Evolutionary conservation across 768 basidiomycete species (phyloP).

Genomic region (Boletus rubescentipes): DNA sequence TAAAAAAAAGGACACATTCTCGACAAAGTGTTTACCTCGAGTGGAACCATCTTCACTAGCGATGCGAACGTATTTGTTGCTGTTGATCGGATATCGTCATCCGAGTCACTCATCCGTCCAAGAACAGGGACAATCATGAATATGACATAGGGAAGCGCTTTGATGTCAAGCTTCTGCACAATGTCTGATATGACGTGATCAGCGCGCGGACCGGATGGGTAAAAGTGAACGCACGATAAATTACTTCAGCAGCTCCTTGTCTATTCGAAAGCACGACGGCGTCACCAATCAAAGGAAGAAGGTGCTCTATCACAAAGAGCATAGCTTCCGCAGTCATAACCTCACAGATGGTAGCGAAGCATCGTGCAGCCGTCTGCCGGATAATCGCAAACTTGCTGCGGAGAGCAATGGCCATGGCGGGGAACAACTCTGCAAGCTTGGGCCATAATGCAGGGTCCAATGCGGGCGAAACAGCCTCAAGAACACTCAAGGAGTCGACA

Average conservation of each 20-base stretch:
- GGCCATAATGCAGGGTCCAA: constrained; percentile 70
- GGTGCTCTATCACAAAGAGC: constrained; percentile 82
- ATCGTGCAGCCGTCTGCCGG: constrained; percentile 82
- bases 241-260: constrained; percentile 87
- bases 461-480: constrained; percentile 77
- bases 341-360: constrained; percentile 85
- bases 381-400: constrained; percentile 88
- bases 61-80: constrained; percentile 98
- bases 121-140: constrained; percentile 96
- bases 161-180: constrained; percentile 88
- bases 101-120: constrained; percentile 94
- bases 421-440: constrained; percentile 70
- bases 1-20: neutral
- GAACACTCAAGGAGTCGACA: constrained; percentile 87
- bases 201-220: constrained; percentile 2
- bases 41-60: constrained; percentile 96
- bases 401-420: constrained; percentile 72
- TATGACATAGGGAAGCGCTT: constrained; percentile 93
- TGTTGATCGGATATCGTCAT: constrained; percentile 88
- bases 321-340: constrained; percentile 85
- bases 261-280: constrained; percentile 69
- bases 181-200: constrained; percentile 58
- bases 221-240: constrained; percentile 71
- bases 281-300: constrained; percentile 83
- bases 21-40: constrained; percentile 62